Base-by-base conservation (phyloP, 371 early-diverging fungal genomes). In the Choanephora cucurbitarum region DNA sequence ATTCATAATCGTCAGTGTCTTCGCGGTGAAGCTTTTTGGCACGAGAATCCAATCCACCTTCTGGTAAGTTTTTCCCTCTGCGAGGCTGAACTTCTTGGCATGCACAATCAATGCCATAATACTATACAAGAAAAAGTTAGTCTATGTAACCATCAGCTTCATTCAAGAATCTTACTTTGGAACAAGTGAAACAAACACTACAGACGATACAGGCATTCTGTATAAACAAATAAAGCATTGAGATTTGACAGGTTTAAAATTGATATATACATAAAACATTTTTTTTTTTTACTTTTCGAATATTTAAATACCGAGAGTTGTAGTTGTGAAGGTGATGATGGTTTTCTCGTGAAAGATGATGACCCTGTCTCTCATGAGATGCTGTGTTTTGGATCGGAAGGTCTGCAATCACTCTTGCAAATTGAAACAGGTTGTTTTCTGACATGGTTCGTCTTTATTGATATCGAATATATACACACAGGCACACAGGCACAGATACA, bases 121-220 rank as follows among this genome's bases (percentile, higher is more conserved):
- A 60, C 80, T 80, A 49, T n/a, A 28, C 7, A 41, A 19, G 13
- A 28, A 48, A 32, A 24, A 43, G 19, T 31, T 4, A 47, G 19
- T 17, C 6, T 4, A 31, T 44, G 37, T 9, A 1, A 37, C 18
- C 9, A 7, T 22, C 2, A 2, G 3, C 14, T 49, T 5, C 22
- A 21, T 18, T 11, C 44, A 34, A 9, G 18, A 21, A 21, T 13
- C 64, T 64, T 73, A 71, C 79, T 53, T 63, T 67, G 2, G 75
- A 72, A 53, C 80, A 80, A 24, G 80, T 80, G 56, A 80, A 80
- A 56, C 80, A 80, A 17, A 74, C 57, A 32, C 66, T 64, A 50
- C 80, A 80, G 33, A 80, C 75, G 55, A 75, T 65, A 62, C 80
- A 80, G 4, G 80, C 80, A 63, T 80, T 80, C 80, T 80, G n/a